phyloP scores from a whole-genome alignment of 805 yeast species.

The Brettanomyces custersianus region DNA sequence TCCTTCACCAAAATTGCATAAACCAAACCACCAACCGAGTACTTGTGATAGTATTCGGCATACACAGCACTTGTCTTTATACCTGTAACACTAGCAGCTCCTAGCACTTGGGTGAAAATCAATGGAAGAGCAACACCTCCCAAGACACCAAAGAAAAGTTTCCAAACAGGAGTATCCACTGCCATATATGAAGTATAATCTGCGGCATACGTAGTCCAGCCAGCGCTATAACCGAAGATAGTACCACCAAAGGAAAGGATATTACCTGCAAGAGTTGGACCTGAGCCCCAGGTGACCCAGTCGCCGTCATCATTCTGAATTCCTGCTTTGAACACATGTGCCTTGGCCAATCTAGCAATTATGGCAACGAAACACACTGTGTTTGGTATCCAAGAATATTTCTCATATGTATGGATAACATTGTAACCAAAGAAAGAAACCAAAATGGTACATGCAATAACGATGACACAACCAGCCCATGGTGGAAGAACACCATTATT shows the following conservation, averaged over 20 bases:
- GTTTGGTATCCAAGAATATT: slow-evolving; percentile 85
- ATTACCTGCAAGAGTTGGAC: slow-evolving; percentile 62
- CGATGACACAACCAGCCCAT: slow-evolving; percentile 82
- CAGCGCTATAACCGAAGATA: slow-evolving; percentile 81
- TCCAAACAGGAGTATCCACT: slow-evolving; percentile 45
- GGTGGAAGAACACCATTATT: slow-evolving; percentile 63
- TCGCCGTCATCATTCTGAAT: slow-evolving; percentile 20
- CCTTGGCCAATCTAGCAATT: slow-evolving; percentile 64
- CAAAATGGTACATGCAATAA: slow-evolving; percentile 56
- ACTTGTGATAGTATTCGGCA: slow-evolving; percentile 37
- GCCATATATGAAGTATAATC: slow-evolving; percentile 90
- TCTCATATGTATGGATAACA: slow-evolving; percentile 73
- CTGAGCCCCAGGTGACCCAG: slow-evolving; percentile 32
- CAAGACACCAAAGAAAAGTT: slow-evolving; percentile 55
- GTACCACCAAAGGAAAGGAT: slow-evolving; percentile 79
- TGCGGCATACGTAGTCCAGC: slow-evolving; percentile 90
- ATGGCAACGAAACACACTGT: slow-evolving; percentile 63
- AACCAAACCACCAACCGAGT: slow-evolving; percentile 75
- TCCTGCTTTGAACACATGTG: slow-evolving; percentile 55
- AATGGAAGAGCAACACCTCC: slow-evolving; percentile 61
- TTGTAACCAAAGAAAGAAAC: slow-evolving; percentile 84
- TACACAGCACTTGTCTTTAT: slow-evolving; percentile 36
- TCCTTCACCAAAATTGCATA: slow-evolving; percentile 70
- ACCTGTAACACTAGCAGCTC: slow-evolving; percentile 81
- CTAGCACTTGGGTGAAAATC: slow-evolving; percentile 64